These are phyloP conservation scores for Crotalaria pallida DNA, from an alignment of 306 rosid genomes.

Conservation along the genomic window DNA sequence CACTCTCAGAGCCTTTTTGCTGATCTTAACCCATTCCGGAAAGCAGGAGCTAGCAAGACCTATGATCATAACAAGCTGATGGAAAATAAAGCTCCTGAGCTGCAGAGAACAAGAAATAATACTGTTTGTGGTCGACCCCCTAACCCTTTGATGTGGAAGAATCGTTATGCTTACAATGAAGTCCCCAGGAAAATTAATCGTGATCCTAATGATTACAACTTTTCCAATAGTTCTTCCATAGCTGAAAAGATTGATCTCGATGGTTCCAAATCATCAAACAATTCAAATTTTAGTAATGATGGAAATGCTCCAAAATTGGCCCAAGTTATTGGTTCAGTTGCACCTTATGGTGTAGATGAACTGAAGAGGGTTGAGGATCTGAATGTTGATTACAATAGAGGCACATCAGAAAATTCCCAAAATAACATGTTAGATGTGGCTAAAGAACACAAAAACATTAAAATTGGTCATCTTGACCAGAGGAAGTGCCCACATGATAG, in stretches of 20 bases:
- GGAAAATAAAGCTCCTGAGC: constrained; percentile 64
- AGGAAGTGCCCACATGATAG: constrained; percentile 53
- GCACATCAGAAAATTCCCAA: constrained; percentile 31
- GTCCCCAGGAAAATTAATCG: constrained; percentile 57
- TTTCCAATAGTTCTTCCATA: constrained; percentile 47
- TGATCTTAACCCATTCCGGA: constrained; percentile 85
- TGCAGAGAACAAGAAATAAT: constrained; percentile 43
- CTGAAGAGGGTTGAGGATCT: constrained; percentile 37
- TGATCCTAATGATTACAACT: constrained; percentile 56
- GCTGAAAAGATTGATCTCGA: constrained; percentile 46
- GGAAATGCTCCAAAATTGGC: constrained; percentile 28
- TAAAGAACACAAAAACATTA: constrained; percentile 36
- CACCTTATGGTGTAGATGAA: constrained; percentile 25
- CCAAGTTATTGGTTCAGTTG: constrained; percentile 26
- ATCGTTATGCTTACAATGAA: constrained; percentile 64
- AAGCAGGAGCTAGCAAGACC: constrained; percentile 80
- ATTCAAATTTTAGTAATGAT: constrained; percentile 31
- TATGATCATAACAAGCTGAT: constrained; percentile 47
- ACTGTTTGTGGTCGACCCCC: constrained; percentile 58
- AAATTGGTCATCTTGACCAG: constrained; percentile 37
- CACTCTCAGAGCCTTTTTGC: constrained; percentile 76
- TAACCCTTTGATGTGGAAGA: constrained; percentile 74
- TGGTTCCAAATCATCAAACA: constrained; percentile 39
- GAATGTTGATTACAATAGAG: constrained; percentile 29
- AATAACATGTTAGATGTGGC: constrained; percentile 22